Evolutionary conservation across 2,329 filamentous ascomycete species (phyloP), one percentile per base, ranked within the genome.

Genomic region (Huntiella abstrusa): DNA sequence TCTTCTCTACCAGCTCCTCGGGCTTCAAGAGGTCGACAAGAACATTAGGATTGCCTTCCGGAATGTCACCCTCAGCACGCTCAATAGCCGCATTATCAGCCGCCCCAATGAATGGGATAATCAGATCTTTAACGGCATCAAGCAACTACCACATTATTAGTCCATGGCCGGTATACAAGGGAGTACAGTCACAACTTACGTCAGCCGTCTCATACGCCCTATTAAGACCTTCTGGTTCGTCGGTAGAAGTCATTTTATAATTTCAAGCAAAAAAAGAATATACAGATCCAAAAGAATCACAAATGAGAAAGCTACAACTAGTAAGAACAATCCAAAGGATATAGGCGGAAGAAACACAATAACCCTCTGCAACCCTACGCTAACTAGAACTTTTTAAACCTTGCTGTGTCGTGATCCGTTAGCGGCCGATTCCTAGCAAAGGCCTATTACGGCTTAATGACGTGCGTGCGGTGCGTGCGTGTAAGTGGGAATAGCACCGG

Each of bases 61-160:
- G 50, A 13, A 71, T 65, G 17, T 75, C 77, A 0, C 68, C 62
- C 44, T 62, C 66, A 11, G 45, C 44, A 13, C 44, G 44, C 12
- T 50, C 43, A 17, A 55, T 53, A 53, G 70, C 76, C 35, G 62
- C 57, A 2, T 68, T 64, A 60, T 87, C 81, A 36, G 82, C 79
- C n/a, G 70, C 65, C 51, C 65, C 69, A 54, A 88, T 75, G 59
- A 81, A 86, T 0, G 78, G 77, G 15, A 85, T 63, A 48, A 87
- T 71, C 46, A 85, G 67, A 6, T 68, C 63, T 60, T 79, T 73
- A 42, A 87, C 72, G 3, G 79, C 72, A 47, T 71, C 66, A 42
- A 86, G 69, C 41, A 86, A 70, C 81, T 86, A 51, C 52, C 22
- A 28, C 22, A 28, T 28, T 28, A 8, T 28, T 28, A 28, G 22